Evolutionary conservation across 2,329 filamentous ascomycete species (phyloP), one percentile per base, ranked within the genome.

Genomic region (Colletotrichum sp.): DNA sequence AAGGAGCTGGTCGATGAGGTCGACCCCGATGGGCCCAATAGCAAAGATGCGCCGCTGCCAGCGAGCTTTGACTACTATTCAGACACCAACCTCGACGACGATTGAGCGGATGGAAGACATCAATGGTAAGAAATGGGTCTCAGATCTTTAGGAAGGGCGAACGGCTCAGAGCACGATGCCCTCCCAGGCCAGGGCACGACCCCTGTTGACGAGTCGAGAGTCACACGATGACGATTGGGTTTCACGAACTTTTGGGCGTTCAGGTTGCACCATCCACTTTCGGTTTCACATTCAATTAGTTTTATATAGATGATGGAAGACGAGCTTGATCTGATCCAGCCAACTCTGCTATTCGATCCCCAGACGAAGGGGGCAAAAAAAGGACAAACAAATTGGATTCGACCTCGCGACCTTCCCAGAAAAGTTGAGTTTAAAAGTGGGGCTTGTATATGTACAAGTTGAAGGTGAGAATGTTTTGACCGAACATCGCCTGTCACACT

Each of bases 51-150:
- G 6, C 77, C 78, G 43, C 75, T 82, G 16, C 83, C 82, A 0
- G 73, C 70, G 2, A 69, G 78, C 8, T 84, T 84, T 74, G 81
- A 83, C 8, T 84, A 84, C 67, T 83, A 79, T 61, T 80, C 83
- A 2, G 83, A 84, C 62, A 63, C 63, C 21, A 71, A 75, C 6
- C 43, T 51, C 3, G 63, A 73, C 2, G 73, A 76, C 12, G 61
- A 65, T 16, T 71, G 31, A 74, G 68, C 29, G 9, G 3, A 21
- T 4, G 1, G 5, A 47, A 13, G 43, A 47, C n/a, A 21, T 0
- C 1, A 0, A 21, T 47, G 43, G 43, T 47, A 7, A 21, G 43
- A 47, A 47, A n/a, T 21, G 0, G 3, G 1, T 36, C 24, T 29
- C 27, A 5, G 55, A 47, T 47, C 43, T 1, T 47, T 47, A 18